Evolutionary conservation across 495 filamentous ascomycete species (phyloP), one percentile per base, ranked within the genome.

Genomic region (Pseudotulostoma volvatum): DNA sequence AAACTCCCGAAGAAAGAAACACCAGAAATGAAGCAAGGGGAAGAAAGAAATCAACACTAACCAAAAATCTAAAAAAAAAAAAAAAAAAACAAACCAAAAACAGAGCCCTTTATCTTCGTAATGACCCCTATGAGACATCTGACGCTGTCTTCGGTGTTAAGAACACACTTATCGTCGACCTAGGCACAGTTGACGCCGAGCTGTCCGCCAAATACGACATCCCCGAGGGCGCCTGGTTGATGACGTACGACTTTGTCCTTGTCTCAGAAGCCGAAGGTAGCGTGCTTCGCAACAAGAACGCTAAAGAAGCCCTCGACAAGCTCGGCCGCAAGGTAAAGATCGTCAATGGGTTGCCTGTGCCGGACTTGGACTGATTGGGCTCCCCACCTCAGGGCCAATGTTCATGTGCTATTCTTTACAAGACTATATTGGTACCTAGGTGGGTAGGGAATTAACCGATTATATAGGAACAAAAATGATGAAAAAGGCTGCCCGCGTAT

Each of bases 141-240:
- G 87, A 96, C 51, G 82, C 85, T 0, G 87, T 94, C 30, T 94
- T 94, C 44, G 87, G 88, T 15, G 87, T 94, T 36, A 94, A 96
- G 55, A 66, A 83, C 51, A 82, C 78, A 5, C 63, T 94, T 7
- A 63, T 88, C 14, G 67, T 93, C 9, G 81, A 86, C 38, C 61
- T 87, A 7, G 69, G 64, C 5, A 73, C 68, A 21, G 79, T 77
- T 4, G 71, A 74, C 28, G 61, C 69, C 2, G 72, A 70, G 36
- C 61, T 74, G 20, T 70, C 74, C 7, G 56, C 67, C 42, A 63
- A 76, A 47, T 74, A 80, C 43, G 63, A 54, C 13, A 65, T 79
- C 5, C 42, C 59, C 11, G 60, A 70, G 37, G 74, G 66, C 18
- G 62, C 65, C 31, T 64, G 66, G 42, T 47, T 77, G 37, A 60